Base-by-base conservation (phyloP, 805 yeast species). In the Clavispora carvajalis region DNA sequence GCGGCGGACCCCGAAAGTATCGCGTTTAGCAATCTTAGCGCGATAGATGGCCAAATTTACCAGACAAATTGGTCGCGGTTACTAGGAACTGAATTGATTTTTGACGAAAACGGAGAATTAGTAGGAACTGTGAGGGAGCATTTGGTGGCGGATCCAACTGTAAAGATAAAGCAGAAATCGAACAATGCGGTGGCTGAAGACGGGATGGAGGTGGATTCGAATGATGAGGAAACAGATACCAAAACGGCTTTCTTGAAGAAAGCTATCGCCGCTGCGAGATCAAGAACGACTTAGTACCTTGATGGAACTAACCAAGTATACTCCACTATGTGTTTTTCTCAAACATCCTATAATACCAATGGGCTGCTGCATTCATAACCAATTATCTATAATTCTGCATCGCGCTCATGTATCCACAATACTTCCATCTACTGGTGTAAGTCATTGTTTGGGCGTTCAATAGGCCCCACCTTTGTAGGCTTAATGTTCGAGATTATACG, bases 21-120 rank as follows among this genome's bases (percentile, higher is more conserved):
- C 26, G 26, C 42, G 7, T 49, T 60, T 28, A 58, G 60, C 44
- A 54, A 63, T 34, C 41, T 66, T 23, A 53, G 60, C 17, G 58
- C 65, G 7, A 59, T 63, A 3, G 72, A 69, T 44, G 73, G 71
- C 15, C 67, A 73, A 28, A 60, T 86, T 4, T 87, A 79, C 57
- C 77, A 79, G 58, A 93, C 95, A 2, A 64, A 69, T 17, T 90
- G 97, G 96, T 70, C 73, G 33, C 75, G 75, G 40, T 60, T 87
- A 3, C 81, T 86, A 1, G 98, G 98, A 0, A 84, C 95, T 0
- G 96, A 68, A 36, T 50, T 67, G 41, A 51, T 69, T 2, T 65
- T 68, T 44, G 73, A 69, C 45, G 74, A 69, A 36, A 57, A 65
- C 42, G 74, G 73, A 0, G 68, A 68, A 25, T 48, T 64, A 30